These are phyloP conservation scores for Colletotrichum sidae DNA, from an alignment of 2,329 filamentous ascomycete genomes.

Conservation along the genomic window DNA sequence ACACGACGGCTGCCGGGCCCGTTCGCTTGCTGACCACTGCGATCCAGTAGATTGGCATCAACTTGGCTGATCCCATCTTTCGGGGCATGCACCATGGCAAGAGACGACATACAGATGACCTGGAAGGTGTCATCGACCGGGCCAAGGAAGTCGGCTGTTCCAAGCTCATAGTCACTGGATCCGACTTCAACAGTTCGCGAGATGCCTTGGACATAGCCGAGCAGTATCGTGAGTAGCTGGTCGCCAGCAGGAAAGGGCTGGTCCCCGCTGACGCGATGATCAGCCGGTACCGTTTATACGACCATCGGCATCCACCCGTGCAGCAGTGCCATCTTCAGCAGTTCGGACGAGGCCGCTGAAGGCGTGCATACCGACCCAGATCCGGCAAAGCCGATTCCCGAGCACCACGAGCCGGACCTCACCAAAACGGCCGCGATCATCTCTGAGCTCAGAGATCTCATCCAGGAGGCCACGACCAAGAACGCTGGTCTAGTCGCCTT, in stretches of 20 bases:
- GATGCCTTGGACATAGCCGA: conserved; percentile 80
- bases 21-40: conserved; percentile 25
- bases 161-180: conserved; percentile 95
- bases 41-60: conserved; percentile 82
- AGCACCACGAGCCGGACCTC: conserved; percentile 60
- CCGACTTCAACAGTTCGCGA: conserved; percentile 81
- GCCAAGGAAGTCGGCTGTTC: conserved; percentile 82
- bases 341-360: conserved; percentile 56
- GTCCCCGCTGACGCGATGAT: conserved; percentile 31
- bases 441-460: conserved; percentile 71
- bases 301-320: conserved; percentile 97
- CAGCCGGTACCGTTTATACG: conserved; percentile 85
- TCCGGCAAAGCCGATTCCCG: conserved; percentile 58
- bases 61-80: conserved; percentile 93
- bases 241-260: not conserved
- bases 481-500: conserved; percentile 76
- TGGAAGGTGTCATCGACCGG: conserved; percentile 81
- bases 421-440: conserved; percentile 63
- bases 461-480: conserved; percentile 66
- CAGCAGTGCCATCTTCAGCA: conserved; percentile 81
- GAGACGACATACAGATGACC: conserved; percentile 78
- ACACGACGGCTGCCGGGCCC: not conserved
- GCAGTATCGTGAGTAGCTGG: conserved; percentile 72
- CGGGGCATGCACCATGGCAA: conserved; percentile 86
- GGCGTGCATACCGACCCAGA: conserved; percentile 64